phyloP scores from a whole-genome alignment of 2,329 filamentous ascomycete species.

The Zymoseptoria ardabiliae region DNA sequence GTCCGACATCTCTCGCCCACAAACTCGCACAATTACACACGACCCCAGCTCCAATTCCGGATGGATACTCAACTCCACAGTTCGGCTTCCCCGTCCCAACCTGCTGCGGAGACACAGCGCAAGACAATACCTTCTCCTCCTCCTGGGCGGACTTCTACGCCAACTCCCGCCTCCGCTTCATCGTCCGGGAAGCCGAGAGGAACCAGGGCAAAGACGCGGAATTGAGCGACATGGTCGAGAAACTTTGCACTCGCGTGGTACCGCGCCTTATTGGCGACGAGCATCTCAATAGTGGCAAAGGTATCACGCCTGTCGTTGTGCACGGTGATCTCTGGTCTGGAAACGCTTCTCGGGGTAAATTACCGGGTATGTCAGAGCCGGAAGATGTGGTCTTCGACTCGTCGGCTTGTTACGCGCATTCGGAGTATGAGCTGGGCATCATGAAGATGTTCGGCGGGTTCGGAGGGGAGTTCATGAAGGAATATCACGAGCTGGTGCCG shows the following conservation, averaged over 20 bases:
- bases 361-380: constrained; percentile 46
- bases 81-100: constrained; percentile 83
- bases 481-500: constrained; percentile 68
- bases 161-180: constrained; percentile 61
- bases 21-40: constrained; percentile 76
- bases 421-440: constrained; percentile 84
- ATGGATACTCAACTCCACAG: constrained; percentile 51
- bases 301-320: constrained; percentile 68
- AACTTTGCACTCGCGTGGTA: constrained; percentile 58
- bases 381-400: constrained; percentile 81
- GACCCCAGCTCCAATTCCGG: constrained; percentile 60
- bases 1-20: constrained; percentile 54
- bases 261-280: constrained; percentile 65
- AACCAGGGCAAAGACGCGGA: constrained; percentile 59
- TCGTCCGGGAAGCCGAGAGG: constrained; percentile 51
- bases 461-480: constrained; percentile 59
- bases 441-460: constrained; percentile 98
- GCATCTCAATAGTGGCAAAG: constrained; percentile 53
- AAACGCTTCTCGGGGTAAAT: constrained; percentile 62
- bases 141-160: constrained; percentile 86
- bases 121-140: constrained; percentile 65
- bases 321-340: constrained; percentile 95
- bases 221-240: constrained; percentile 57
- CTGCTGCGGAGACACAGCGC: constrained; percentile 77
- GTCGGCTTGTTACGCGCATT: constrained; percentile 74